Conservation (phyloP, 2,329 filamentous ascomycete genomes). For the Ceratocystis albifundus region DNA sequence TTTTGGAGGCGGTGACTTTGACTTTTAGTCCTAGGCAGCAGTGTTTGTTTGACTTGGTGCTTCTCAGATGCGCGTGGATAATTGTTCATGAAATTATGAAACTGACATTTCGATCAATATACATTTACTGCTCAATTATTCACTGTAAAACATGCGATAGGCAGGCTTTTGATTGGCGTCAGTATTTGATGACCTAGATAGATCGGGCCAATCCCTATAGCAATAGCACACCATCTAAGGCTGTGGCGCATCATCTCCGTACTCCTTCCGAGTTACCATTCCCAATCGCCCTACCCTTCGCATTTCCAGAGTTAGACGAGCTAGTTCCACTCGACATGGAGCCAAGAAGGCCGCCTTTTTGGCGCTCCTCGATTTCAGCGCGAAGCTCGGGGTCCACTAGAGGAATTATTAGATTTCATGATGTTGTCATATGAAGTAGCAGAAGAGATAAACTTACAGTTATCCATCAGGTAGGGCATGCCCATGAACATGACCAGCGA, state of each 20-base stretch:
- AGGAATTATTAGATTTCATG: slow-evolving; percentile 21
- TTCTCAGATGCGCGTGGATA: background rate
- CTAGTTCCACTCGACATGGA: slow-evolving; percentile 43
- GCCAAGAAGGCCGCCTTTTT: slow-evolving; percentile 61
- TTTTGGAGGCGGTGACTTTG: slow-evolving; percentile 28
- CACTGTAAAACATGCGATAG: background rate
- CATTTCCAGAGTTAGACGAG: slow-evolving; percentile 41
- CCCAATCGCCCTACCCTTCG: slow-evolving; percentile 30
- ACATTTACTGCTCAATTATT: background rate
- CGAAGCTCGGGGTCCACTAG: slow-evolving; percentile 93
- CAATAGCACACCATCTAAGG: background rate
- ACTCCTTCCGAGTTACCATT: slow-evolving; percentile 32
- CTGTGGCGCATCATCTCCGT: slow-evolving; percentile 27
- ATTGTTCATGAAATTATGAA: background rate
- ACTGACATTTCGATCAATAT: background rate
- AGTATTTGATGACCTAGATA: background rate
- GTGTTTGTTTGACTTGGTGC: background rate
- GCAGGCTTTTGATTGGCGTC: background rate
- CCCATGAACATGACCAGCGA: slow-evolving; percentile 76
- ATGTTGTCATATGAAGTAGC: background rate
- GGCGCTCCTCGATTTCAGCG: slow-evolving; percentile 83
- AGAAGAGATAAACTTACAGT: slow-evolving; percentile 53
- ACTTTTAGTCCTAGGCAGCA: slow-evolving; percentile 30
- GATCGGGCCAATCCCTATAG: background rate
- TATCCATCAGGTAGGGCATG: slow-evolving; percentile 91